Conservation (phyloP, 129 eudicot species). For the Chrysanthemum lavandulifolium region DNA sequence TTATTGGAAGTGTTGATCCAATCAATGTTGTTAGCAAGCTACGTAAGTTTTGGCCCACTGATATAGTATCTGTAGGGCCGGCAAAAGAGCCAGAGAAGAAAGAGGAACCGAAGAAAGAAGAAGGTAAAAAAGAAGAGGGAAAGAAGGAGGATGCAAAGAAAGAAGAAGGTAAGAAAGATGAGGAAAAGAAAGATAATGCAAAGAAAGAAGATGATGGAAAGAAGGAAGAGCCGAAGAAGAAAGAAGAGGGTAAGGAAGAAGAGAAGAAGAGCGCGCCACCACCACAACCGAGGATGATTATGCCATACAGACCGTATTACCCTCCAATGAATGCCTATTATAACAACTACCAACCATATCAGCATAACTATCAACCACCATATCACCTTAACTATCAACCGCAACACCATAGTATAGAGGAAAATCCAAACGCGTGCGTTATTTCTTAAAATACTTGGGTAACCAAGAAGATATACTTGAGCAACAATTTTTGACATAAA, state of each 20-base stretch:
- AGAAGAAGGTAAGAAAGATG: constrained; percentile 22
- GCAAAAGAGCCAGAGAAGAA: constrained; percentile 43
- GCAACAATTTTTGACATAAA: constrained; percentile 5
- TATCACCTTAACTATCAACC: constrained; percentile 19
- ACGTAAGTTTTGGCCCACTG: constrained; percentile 35
- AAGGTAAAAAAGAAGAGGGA: constrained; percentile 16
- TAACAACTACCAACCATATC: constrained; percentile 21
- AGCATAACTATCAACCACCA: constrained; percentile 15
- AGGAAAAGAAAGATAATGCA: constrained; percentile 18
- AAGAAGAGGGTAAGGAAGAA: constrained; percentile 30
- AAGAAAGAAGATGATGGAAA: constrained; percentile 18
- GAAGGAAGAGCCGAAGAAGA: constrained; percentile 28
- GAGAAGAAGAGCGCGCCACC: constrained; percentile 22
- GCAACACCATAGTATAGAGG: constrained; percentile 36
- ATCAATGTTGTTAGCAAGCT: constrained; percentile 37
- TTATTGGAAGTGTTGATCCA: constrained; percentile 49
- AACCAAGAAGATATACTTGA: background rate
- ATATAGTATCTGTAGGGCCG: constrained; percentile 41
- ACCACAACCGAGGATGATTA: constrained; percentile 14
- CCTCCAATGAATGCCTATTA: constrained; percentile 26
- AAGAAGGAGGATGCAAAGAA: constrained; percentile 28
- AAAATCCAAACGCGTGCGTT: constrained; percentile 43
- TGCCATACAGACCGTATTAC: constrained; percentile 36
- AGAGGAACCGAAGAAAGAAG: constrained; percentile 28
- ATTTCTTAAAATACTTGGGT: constrained; percentile 15